phyloP scores from a whole-genome alignment of 257 asterid species.

The Thymus mandschuricus region DNA sequence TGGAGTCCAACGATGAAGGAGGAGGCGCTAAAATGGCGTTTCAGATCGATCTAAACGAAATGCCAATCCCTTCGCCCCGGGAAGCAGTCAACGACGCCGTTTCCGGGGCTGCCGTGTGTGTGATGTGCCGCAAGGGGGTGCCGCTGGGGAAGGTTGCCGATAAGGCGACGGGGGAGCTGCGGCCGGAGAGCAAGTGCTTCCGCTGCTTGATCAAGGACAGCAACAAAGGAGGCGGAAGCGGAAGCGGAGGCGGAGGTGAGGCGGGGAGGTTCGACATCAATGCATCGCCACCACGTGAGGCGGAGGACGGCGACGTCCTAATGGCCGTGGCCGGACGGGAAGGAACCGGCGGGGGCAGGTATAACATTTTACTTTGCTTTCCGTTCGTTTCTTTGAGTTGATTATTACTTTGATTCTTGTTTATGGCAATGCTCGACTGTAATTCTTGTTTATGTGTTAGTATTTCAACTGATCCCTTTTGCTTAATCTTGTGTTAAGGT shows the following conservation, averaged over 20 bases:
- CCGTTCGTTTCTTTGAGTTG: slow-evolving; percentile 9
- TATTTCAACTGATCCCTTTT: not conserved
- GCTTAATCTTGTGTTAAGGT: not conserved
- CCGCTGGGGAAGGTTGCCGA: slow-evolving; percentile 44
- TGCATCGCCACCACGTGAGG: slow-evolving; percentile 73
- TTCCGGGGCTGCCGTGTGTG: slow-evolving; percentile 38
- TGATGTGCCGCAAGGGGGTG: slow-evolving; percentile 52
- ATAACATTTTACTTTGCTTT: slow-evolving; percentile 34
- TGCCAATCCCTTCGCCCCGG: slow-evolving; percentile 72
- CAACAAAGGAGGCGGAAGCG: not conserved
- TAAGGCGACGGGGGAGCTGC: slow-evolving; percentile 40
- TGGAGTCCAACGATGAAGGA: slow-evolving; percentile 32
- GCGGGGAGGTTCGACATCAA: slow-evolving; percentile 66
- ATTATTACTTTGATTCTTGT: slow-evolving; percentile 19
- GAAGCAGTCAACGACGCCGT: slow-evolving; percentile 46
- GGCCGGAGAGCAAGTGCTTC: slow-evolving; percentile 62
- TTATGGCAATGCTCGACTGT: slow-evolving; percentile 20
- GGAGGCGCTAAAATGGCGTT: slow-evolving; percentile 53
- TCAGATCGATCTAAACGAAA: slow-evolving; percentile 71
- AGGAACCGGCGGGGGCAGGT: slow-evolving; percentile 58
- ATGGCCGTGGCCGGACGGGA: slow-evolving; percentile 39
- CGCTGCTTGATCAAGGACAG: slow-evolving; percentile 48
- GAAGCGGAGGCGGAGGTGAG: slow-evolving; percentile 35
- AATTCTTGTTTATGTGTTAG: not conserved
- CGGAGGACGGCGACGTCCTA: slow-evolving; percentile 55